These are phyloP conservation scores for Cenococcum geophilum DNA, from an alignment of 495 filamentous ascomycete genomes.

Conservation along the genomic window DNA sequence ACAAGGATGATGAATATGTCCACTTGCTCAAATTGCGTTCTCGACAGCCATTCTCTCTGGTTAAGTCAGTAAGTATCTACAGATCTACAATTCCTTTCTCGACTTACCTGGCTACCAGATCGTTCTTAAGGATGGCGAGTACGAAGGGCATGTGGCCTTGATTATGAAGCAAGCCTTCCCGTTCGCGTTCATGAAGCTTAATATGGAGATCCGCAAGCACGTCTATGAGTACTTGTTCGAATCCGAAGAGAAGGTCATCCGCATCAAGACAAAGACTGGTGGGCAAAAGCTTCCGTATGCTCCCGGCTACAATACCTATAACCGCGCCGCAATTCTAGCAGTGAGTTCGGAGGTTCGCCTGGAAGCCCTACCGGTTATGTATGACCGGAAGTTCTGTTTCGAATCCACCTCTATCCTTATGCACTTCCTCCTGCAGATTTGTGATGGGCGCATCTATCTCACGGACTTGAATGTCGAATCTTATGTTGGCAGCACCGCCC, in stretches of 20 bases:
- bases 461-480: conserved; percentile 5
- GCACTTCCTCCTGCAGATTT: conserved; percentile 16
- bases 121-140: conserved; percentile 11
- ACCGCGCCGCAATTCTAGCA: conserved; percentile 9
- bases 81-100: not conserved
- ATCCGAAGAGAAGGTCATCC: conserved; percentile 5
- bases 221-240: conserved; percentile 8
- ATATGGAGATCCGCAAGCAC: not conserved
- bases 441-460: not conserved
- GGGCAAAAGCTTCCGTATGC: conserved; percentile 8
- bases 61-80: conserved; percentile 10
- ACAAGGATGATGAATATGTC: conserved; percentile 12
- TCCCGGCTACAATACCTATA: conserved; percentile 5
- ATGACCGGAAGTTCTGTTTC: conserved; percentile 14
- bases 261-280: conserved; percentile 6
- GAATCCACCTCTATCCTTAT: conserved; percentile 8
- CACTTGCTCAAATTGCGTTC: conserved; percentile 23
- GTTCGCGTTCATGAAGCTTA: conserved; percentile 13
- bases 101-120: conserved; percentile 2
- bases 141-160: conserved; percentile 17
- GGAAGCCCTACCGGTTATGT: conserved; percentile 15
- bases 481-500: conserved; percentile 8
- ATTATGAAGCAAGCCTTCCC: conserved; percentile 16
- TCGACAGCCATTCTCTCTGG: conserved; percentile 12
- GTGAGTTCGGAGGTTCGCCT: conserved; percentile 7